Evolutionary conservation across 441 rosid species (phyloP).

Genomic region (Flueggea neowawraea): DNA sequence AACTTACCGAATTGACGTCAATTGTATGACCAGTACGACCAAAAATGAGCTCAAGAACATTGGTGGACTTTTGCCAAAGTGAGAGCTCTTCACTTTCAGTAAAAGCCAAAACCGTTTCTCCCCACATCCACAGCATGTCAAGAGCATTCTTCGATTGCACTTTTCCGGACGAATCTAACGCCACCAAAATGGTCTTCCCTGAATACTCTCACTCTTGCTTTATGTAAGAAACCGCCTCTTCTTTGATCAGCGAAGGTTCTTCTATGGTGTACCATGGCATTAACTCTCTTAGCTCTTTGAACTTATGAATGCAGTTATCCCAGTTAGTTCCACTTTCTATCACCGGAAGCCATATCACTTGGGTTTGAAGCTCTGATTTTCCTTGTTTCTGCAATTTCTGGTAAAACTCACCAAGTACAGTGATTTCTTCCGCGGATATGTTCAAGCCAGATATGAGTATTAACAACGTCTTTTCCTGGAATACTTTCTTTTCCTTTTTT

Average conservation of each 20-base stretch:
- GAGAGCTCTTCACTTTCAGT: conserved; percentile 24
- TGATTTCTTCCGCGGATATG: conserved; percentile 14
- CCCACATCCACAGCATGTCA: conserved; percentile 42
- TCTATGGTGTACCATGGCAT: conserved; percentile 34
- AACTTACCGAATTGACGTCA: conserved; percentile 20
- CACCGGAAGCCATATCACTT: conserved; percentile 37
- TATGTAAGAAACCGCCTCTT: conserved; percentile 28
- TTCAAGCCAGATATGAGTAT: conserved; percentile 37
- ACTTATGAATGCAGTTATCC: conserved; percentile 10
- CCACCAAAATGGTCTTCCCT: conserved; percentile 20
- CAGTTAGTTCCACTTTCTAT: conserved; percentile 17
- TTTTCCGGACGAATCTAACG: conserved; percentile 32
- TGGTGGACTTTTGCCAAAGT: conserved; percentile 24
- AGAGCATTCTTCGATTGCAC: conserved; percentile 27
- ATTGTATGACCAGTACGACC: conserved; percentile 22
- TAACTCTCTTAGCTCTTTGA: conserved; percentile 1
- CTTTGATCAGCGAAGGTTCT: conserved; percentile 27
- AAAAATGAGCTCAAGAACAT: conserved; percentile 27
- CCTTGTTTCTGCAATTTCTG: not conserved
- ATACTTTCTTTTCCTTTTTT: conserved; percentile 14
- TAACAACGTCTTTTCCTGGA: conserved; percentile 23
- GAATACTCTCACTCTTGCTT: conserved; percentile 30
- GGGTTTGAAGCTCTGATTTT: conserved; percentile 6
- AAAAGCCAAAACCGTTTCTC: conserved; percentile 28
- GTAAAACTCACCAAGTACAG: conserved; percentile 12